Conservation (phyloP, 108 stramenopile species). For the Nitzschia palea region DNA sequence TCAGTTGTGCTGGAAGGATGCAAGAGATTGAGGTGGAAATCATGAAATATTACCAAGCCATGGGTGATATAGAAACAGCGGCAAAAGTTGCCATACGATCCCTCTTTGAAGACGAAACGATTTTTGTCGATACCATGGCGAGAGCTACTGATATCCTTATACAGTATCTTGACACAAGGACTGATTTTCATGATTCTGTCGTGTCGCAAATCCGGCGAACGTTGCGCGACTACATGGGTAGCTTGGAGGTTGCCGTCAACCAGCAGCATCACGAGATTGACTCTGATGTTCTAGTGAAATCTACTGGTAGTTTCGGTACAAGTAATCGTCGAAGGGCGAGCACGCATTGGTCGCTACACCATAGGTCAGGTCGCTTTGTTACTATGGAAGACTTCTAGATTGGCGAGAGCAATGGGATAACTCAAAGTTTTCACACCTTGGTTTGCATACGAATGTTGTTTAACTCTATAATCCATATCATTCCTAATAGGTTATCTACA, state of each 20-base stretch:
- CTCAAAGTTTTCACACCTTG: too few relatives aligned
- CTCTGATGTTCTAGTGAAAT: conserved; percentile 2
- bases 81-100: conserved; percentile 37
- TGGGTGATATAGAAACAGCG: conserved; percentile 18
- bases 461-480: too few relatives aligned
- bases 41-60: conserved; percentile 24
- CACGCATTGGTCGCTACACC: conserved; percentile 1
- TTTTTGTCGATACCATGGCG: conserved; percentile 19
- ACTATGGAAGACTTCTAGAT: conserved; percentile 33
- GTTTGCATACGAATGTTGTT: too few relatives aligned
- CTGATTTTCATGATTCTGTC: neutral
- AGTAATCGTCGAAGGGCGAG: neutral
- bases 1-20: conserved; percentile 24
- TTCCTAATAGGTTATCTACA: too few relatives aligned
- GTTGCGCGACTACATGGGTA: conserved; percentile 6
- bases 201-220: neutral
- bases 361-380: conserved; percentile 22
- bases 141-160: conserved; percentile 14
- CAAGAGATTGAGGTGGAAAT: conserved; percentile 35
- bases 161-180: conserved; percentile 14
- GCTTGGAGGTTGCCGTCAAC: neutral
- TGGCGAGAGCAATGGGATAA: too few relatives aligned
- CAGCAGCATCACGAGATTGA: neutral
- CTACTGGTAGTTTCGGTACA: neutral
- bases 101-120: conserved; percentile 36